Percentiles rank a stretch among this genome's conserved stretches.
Evolutionary conservation across 164 flowering plant species (phyloP).

Genomic region (Umbellularia californica): DNA sequence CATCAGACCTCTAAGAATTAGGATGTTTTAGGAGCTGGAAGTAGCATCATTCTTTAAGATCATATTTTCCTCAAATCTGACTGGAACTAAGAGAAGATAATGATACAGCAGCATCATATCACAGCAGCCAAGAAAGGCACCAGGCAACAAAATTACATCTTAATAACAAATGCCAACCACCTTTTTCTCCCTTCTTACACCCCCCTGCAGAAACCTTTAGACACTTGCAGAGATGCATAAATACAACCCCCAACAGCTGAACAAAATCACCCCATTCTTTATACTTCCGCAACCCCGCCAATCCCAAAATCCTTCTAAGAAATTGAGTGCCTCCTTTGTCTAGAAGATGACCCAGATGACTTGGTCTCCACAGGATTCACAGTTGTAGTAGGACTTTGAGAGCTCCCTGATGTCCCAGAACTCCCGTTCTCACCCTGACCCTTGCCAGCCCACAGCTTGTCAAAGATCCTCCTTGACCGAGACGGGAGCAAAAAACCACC

Average conservation of each 20-base stretch:
- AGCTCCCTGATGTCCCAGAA: conserved; percentile 70
- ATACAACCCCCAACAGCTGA: conserved; percentile 6
- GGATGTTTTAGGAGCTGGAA: too few species aligned
- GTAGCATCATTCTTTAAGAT: background rate
- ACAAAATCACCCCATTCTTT: background rate
- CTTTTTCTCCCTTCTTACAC: background rate
- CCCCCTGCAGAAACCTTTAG: conserved; percentile 2
- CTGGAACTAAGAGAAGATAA: background rate
- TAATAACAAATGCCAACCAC: background rate
- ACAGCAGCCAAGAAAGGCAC: background rate
- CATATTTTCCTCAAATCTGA: background rate
- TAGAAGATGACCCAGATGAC: conserved; percentile 51
- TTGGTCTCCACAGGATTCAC: conserved; percentile 52
- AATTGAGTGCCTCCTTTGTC: conserved; percentile 67
- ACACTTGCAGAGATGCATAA: conserved; percentile 1
- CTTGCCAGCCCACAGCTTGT: conserved; percentile 60
- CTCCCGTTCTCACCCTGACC: conserved; percentile 53
- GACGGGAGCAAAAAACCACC: conserved; percentile 61
- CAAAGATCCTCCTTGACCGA: conserved; percentile 78
- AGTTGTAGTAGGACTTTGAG: conserved; percentile 62
- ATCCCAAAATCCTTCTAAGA: conserved; percentile 29
- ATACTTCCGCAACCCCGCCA: background rate
- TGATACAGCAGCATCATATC: background rate
- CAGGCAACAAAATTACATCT: background rate
- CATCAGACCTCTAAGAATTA: too few species aligned